Base-by-base conservation (phyloP, 2,329 filamentous ascomycete genomes). In the Ophiosphaerella korrae region DNA sequence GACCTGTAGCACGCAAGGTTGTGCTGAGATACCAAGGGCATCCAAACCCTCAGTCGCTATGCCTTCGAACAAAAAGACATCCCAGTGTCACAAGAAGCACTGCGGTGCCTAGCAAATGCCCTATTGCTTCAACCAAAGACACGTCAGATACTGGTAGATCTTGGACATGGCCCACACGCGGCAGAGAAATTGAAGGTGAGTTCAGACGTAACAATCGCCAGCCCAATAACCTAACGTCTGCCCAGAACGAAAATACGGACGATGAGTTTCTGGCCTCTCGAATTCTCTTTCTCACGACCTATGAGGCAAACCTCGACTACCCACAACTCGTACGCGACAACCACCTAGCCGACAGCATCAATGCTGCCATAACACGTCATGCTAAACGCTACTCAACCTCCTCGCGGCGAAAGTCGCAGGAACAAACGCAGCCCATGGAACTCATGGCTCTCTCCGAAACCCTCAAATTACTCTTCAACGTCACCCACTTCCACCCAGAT, bases 261-360 rank as follows among this genome's bases (percentile, higher is more conserved):
- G 88, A 96, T 61, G 92, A 97, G 67, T 97, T 97, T 72, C 80
- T 97, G 2, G 76, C 83, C 52, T 88, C 88, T n/a, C 84, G 91
- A 45, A 84, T 95, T 37, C 77, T 95, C 13, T 92, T 96, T 63
- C 80, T 94, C 9, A 83, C 87, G 29, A 95, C 91, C 0, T 95
- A 95, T 71, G 84, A 84, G 53, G 87, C 88, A 11, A 83, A 82
- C n/a, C 73, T 89, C 55, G 79, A 90, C 66, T 84, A 92, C 45
- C 75, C 81, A 14, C 74, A 78, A 3, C 79, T 94, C 8, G 83
- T 93, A 41, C 80, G 85, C 46, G 76, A 90, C 21, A 77, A 91
- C 64, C 75, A 82, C 16, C 75, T 95, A 7, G 88, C 84, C 24
- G 84, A 88, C 26, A 84, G 80, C 59, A 85, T 96, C 54, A 82